These are phyloP conservation scores for Tolypocladium pustulatum DNA, from an alignment of 2,329 filamentous ascomycete genomes.

Conservation along the genomic window DNA sequence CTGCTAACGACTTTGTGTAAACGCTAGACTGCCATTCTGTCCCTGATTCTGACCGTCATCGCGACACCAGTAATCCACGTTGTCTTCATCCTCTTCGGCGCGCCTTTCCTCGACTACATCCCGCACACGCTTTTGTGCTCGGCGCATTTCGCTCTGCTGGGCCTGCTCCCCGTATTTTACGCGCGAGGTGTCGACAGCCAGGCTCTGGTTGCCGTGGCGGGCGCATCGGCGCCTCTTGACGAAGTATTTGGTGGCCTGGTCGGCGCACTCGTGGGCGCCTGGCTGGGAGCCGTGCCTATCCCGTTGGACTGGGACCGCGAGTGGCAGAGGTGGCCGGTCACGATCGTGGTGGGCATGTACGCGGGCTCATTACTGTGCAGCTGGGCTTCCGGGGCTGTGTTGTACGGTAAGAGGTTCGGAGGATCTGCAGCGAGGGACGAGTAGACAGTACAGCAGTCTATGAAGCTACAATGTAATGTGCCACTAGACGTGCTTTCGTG, in stretches of 20 bases:
- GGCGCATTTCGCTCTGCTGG: slow-evolving; percentile 70
- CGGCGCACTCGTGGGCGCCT: slow-evolving; percentile 73
- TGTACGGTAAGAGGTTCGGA: slow-evolving; percentile 33
- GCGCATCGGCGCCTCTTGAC: slow-evolving; percentile 63
- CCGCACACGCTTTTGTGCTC: slow-evolving; percentile 70
- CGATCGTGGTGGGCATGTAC: slow-evolving; percentile 76
- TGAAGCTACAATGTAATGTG: not conserved
- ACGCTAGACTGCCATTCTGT: slow-evolving; percentile 32
- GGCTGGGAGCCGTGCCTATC: slow-evolving; percentile 90
- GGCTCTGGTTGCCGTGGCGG: slow-evolving; percentile 61
- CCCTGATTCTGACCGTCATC: slow-evolving; percentile 52
- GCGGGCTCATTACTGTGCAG: slow-evolving; percentile 66
- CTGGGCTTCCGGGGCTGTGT: slow-evolving; percentile 41
- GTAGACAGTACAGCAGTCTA: slow-evolving; percentile 2
- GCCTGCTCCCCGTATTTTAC: slow-evolving; percentile 73
- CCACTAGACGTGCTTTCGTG: not conserved
- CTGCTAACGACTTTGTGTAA: not conserved
- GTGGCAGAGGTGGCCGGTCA: slow-evolving; percentile 97
- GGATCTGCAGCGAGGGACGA: slow-evolving; percentile 15
- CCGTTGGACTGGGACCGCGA: slow-evolving; percentile 98
- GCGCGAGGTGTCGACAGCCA: slow-evolving; percentile 65
- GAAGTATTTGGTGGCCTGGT: slow-evolving; percentile 72
- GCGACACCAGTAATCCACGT: slow-evolving; percentile 54
- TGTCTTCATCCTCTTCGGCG: slow-evolving; percentile 78
- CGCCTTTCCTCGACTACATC: slow-evolving; percentile 74